Conservation (phyloP, 345 rosid genomes). For the Euphorbia peplus region DNA sequence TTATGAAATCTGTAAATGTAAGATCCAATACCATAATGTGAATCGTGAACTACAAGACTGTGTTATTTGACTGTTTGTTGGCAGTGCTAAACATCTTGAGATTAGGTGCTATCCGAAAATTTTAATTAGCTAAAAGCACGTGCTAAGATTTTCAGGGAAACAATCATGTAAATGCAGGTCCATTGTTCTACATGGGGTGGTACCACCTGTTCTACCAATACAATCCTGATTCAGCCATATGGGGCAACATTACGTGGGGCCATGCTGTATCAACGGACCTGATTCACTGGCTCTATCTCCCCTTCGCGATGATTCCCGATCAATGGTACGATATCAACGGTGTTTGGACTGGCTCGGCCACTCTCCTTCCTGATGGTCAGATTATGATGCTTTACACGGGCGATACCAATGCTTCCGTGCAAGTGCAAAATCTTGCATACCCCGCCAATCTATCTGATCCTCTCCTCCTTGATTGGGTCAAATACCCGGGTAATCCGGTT, state of each 20-base stretch:
- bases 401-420: slow-evolving; percentile 47
- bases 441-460: slow-evolving; percentile 85
- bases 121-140: background rate
- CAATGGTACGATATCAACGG: slow-evolving; percentile 73
- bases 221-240: slow-evolving; percentile 78
- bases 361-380: slow-evolving; percentile 59
- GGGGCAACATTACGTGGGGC: slow-evolving; percentile 99
- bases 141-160: background rate
- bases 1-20: no score
- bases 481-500: slow-evolving; percentile 73
- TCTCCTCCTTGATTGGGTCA: slow-evolving; percentile 76
- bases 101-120: background rate
- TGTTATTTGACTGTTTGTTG: slow-evolving; percentile 5
- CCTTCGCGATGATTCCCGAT: slow-evolving; percentile 73
- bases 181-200: slow-evolving; percentile 72
- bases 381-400: slow-evolving; percentile 86
- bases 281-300: slow-evolving; percentile 88
- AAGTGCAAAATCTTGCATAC: slow-evolving; percentile 85
- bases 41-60: no score
- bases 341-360: slow-evolving; percentile 94
- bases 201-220: slow-evolving; percentile 95
- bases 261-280: slow-evolving; percentile 84
- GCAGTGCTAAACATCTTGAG: background rate
- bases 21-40: no score
- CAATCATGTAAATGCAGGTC: slow-evolving; percentile 46